A percentile compares a stretch with the other conserved stretches of the same genome.
phyloP scores from a whole-genome alignment of 306 rosid species.

The Nissolia schottii region DNA sequence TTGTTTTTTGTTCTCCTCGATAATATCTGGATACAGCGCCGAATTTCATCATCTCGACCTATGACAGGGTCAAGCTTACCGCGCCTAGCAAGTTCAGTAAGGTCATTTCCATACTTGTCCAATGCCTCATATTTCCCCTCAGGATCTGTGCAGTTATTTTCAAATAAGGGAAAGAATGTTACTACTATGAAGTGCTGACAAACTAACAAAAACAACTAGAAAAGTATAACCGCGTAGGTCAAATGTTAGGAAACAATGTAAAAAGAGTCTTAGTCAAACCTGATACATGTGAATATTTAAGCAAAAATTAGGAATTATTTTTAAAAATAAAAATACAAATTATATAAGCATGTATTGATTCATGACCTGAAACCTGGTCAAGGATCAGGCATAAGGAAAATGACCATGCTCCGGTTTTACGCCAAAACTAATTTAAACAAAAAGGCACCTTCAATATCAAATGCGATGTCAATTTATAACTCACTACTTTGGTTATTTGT shows the following conservation, averaged over 20 bases:
- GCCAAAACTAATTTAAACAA: conserved; percentile 1
- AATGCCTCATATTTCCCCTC: conserved; percentile 91
- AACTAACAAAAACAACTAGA: conserved; percentile 12
- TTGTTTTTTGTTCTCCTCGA: conserved; percentile 94
- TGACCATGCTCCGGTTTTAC: neutral
- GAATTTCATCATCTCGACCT: conserved; percentile 95
- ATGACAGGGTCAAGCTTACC: conserved; percentile 98
- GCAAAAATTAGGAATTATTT: neutral
- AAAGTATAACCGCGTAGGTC: neutral
- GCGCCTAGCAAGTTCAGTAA: conserved; percentile 93
- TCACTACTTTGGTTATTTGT: neutral
- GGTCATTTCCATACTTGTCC: conserved; percentile 83
- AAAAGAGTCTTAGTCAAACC: neutral
- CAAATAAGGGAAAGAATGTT: neutral
- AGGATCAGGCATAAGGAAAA: neutral
- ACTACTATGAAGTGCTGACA: neutral
- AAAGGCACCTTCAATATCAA: neutral
- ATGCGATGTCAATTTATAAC: neutral
- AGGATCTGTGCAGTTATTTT: conserved; percentile 52
- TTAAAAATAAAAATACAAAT: neutral
- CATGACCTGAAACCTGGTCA: conserved; percentile 11
- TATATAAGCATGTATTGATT: neutral
- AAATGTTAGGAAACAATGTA: neutral
- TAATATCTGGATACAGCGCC: conserved; percentile 87
- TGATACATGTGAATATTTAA: neutral